Evolutionary conservation across 139 green algal species (phyloP).

Genomic region (Volvox africanus): DNA sequence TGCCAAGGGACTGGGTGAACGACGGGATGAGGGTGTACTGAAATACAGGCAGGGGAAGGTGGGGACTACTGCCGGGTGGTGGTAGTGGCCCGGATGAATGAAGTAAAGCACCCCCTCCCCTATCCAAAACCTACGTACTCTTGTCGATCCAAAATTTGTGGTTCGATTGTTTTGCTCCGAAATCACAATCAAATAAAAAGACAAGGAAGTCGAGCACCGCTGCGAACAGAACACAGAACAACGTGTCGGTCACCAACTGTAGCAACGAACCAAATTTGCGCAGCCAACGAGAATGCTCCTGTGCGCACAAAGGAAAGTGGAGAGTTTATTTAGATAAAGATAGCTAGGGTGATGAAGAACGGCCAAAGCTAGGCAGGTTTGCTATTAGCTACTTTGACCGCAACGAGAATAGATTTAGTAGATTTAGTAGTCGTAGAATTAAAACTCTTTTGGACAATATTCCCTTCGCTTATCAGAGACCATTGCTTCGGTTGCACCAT

Average conservation of each 20-base stretch:
- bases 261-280: not conserved
- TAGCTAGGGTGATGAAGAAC: not conserved
- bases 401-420: no score
- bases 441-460: not conserved
- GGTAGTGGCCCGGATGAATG: no score
- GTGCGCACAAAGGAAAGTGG: not conserved
- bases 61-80: no score
- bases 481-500: not conserved
- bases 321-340: not conserved
- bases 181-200: constrained; percentile 39
- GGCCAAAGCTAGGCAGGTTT: not conserved
- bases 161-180: not conserved
- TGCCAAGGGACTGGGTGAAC: no score
- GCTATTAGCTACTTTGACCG: not conserved
- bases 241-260: not conserved
- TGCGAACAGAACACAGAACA: not conserved
- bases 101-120: no score
- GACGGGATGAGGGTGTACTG: no score
- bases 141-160: constrained; percentile 23
- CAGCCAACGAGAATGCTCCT: constrained; percentile 15
- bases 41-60: no score
- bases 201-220: constrained; percentile 15
- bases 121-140: not conserved
- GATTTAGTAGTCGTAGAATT: not conserved
- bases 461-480: not conserved